Evolutionary conservation across 2,329 filamentous ascomycete genomes (phyloP).

Genomic region (Penicillium occitanis): DNA sequence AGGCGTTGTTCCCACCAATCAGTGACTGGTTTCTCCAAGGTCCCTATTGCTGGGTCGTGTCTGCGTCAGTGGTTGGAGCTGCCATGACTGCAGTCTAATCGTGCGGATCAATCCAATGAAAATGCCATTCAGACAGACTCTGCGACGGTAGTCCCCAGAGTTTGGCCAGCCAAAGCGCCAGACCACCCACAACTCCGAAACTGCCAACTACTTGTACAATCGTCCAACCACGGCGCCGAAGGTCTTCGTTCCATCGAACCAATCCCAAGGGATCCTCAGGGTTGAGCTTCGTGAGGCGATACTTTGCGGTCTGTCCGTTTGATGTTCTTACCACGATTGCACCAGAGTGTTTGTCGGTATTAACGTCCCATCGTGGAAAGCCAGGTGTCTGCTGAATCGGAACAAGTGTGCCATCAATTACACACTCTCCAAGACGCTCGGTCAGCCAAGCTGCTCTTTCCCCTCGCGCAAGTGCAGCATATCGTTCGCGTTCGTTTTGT

Average conservation of each 20-base stretch:
- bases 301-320: conserved; percentile 32
- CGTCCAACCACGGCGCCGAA: conserved; percentile 65
- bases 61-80: background rate
- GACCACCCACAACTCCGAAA: conserved; percentile 69
- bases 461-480: conserved; percentile 60
- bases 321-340: conserved; percentile 29
- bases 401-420: conserved; percentile 63
- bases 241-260: conserved; percentile 65
- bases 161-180: conserved; percentile 63
- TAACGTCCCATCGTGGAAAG: conserved; percentile 29
- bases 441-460: conserved; percentile 70
- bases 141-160: conserved; percentile 31
- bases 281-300: conserved; percentile 42
- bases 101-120: conserved; percentile 18
- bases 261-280: conserved; percentile 78
- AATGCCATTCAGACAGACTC: conserved; percentile 20
- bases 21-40: background rate
- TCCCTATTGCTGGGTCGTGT: background rate
- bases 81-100: conserved; percentile 9
- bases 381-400: conserved; percentile 47
- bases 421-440: conserved; percentile 64
- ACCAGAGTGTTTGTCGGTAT: conserved; percentile 28
- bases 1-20: background rate
- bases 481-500: conserved; percentile 69
- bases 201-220: conserved; percentile 73